Percentiles rank a stretch among this genome's conserved stretches.
These are phyloP conservation scores for Tricholoma hemisulphureum DNA, from an alignment of 768 basidiomycete species.

Conservation along the genomic window DNA sequence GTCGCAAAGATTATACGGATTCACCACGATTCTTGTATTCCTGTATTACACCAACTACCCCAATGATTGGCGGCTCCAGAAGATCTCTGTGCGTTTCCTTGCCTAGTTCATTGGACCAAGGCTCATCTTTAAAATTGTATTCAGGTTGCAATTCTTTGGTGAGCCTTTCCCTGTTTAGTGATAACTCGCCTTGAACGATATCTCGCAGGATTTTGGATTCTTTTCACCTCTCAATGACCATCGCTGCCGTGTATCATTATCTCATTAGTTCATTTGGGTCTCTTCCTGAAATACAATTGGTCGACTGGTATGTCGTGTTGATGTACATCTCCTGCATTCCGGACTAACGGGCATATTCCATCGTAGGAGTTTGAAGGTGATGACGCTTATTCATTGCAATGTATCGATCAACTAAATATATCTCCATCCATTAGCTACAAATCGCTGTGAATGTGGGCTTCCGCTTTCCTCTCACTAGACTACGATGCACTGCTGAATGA, in stretches of 20 bases:
- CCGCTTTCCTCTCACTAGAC: neutral
- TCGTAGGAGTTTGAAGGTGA: slow-evolving; percentile 27
- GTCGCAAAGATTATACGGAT: slow-evolving; percentile 13
- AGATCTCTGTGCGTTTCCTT: slow-evolving; percentile 17
- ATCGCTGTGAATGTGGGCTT: slow-evolving; percentile 24
- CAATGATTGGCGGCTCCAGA: slow-evolving; percentile 22
- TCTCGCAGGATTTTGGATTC: slow-evolving; percentile 21
- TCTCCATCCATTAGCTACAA: slow-evolving; percentile 14
- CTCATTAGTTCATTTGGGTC: slow-evolving; percentile 24
- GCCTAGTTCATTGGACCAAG: neutral
- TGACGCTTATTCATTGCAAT: neutral
- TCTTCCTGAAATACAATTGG: slow-evolving; percentile 5
- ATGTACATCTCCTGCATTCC: neutral
- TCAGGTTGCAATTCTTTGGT: slow-evolving; percentile 24
- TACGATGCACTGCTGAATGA: neutral
- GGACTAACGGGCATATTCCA: neutral
- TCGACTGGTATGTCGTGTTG: slow-evolving; percentile 10
- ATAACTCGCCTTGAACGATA: neutral
- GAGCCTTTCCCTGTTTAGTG: neutral
- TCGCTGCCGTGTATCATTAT: slow-evolving; percentile 30
- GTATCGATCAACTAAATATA: neutral
- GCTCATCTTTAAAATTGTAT: neutral
- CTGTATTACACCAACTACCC: slow-evolving; percentile 23
- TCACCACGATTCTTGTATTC: slow-evolving; percentile 24
- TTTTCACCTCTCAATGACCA: slow-evolving; percentile 24